phyloP scores from a whole-genome alignment of 1,284 basidiomycete genomes.

The Cutaneotrichosporon cutaneum region DNA sequence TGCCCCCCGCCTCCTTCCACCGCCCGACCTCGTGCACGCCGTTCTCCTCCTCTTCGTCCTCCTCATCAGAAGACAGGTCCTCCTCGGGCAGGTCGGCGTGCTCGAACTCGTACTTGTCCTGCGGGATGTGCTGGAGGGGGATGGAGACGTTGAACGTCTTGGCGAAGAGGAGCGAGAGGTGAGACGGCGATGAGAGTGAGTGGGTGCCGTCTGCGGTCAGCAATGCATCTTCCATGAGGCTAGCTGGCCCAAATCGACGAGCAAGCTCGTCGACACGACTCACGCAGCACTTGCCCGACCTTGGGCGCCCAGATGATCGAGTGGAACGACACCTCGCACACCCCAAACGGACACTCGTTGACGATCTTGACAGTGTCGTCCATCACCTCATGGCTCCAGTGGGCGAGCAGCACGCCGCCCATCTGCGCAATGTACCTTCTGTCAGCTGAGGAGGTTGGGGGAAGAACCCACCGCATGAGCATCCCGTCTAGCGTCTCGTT shows the following conservation, averaged over 20 bases:
- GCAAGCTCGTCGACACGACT: no score
- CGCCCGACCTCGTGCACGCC: constrained; percentile 58
- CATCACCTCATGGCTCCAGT: constrained; percentile 73
- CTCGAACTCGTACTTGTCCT: constrained; percentile 80
- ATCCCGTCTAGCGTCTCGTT: constrained; percentile 87
- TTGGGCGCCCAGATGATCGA: constrained; percentile 86
- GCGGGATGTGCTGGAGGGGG: constrained; percentile 84
- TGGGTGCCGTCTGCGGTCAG: constrained; percentile 69
- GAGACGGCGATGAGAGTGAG: constrained; percentile 88
- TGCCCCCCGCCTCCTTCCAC: constrained; percentile 74
- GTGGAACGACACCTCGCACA: constrained; percentile 73
- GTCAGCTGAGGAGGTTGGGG: not conserved
- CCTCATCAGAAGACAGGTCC: constrained; percentile 26
- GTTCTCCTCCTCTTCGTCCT: constrained; percentile 41
- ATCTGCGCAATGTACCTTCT: constrained; percentile 83
- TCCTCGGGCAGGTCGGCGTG: constrained; percentile 56
- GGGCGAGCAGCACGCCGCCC: constrained; percentile 81
- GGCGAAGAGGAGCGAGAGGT: constrained; percentile 87
- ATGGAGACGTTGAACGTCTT: constrained; percentile 97
- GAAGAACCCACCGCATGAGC: constrained; percentile 80
- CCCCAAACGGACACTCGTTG: constrained; percentile 81
- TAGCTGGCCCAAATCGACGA: no score
- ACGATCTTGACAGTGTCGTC: constrained; percentile 69
- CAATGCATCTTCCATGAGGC: not conserved
- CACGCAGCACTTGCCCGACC: constrained; percentile 79